phyloP scores from a whole-genome alignment of 1,139 yeast genomes.

The Petasospora rhodanensis region DNA sequence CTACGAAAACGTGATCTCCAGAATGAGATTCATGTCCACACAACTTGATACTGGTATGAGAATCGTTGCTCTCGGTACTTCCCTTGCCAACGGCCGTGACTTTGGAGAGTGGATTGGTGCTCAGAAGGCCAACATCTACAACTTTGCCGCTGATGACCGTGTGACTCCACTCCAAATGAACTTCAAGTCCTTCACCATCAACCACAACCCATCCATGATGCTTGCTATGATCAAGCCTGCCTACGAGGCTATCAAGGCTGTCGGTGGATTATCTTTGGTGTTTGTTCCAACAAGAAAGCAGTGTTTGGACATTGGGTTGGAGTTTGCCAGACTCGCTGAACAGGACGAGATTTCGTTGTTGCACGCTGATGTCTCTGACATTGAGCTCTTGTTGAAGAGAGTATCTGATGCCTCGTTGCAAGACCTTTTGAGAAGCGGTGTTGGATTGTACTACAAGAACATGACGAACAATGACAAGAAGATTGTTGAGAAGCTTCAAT shows the following conservation, averaged over 20 bases:
- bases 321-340: slow-evolving; percentile 36
- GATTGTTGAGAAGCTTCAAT: slow-evolving; percentile 51
- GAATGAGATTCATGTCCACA: slow-evolving; percentile 65
- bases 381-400: slow-evolving; percentile 40
- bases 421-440: slow-evolving; percentile 51
- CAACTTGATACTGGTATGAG: slow-evolving; percentile 56
- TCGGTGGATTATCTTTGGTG: slow-evolving; percentile 39
- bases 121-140: slow-evolving; percentile 50
- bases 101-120: slow-evolving; percentile 87
- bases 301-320: slow-evolving; percentile 48
- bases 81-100: slow-evolving; percentile 73
- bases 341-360: slow-evolving; percentile 34
- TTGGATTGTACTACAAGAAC: slow-evolving; percentile 58
- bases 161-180: slow-evolving; percentile 53
- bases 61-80: slow-evolving; percentile 60
- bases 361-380: slow-evolving; percentile 32
- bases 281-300: slow-evolving; percentile 56
- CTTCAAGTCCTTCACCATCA: slow-evolving; percentile 45
- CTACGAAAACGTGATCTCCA: slow-evolving; percentile 67
- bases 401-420: slow-evolving; percentile 45
- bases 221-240: slow-evolving; percentile 49
- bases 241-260: slow-evolving; percentile 32
- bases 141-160: slow-evolving; percentile 64
- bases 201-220: slow-evolving; percentile 47
- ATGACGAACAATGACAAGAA: slow-evolving; percentile 54